phyloP scores from a whole-genome alignment of 148 eudicot species.

The Silene uniflora region DNA sequence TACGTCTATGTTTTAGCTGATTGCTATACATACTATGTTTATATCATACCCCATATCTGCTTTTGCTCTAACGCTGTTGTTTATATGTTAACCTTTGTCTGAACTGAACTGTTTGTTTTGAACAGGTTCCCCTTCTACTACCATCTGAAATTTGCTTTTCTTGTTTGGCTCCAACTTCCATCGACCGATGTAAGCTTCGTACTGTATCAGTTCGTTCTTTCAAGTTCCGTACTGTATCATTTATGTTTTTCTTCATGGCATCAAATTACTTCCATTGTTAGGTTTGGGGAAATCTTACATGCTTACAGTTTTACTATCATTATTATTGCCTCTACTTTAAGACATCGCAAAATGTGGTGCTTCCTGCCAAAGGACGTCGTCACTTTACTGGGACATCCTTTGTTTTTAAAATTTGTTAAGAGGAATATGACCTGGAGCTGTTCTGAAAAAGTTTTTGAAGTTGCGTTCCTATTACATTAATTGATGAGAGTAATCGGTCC shows the following conservation, averaged over 20 bases:
- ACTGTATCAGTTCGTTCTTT: background rate
- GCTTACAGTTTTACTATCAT: too few relatives aligned
- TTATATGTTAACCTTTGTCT: background rate
- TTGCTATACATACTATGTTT: background rate
- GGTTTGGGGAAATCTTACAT: background rate
- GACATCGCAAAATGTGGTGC: background rate
- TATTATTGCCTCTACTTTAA: background rate
- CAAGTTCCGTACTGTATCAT: background rate
- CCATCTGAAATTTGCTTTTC: slow-evolving; percentile 93
- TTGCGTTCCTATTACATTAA: background rate
- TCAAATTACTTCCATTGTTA: background rate
- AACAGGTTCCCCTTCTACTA: slow-evolving; percentile 84
- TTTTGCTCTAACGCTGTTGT: background rate
- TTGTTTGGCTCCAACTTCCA: slow-evolving; percentile 98
- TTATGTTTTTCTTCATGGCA: slow-evolving; percentile 12
- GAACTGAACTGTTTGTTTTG: slow-evolving; percentile 19
- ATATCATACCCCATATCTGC: background rate
- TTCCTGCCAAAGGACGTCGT: background rate
- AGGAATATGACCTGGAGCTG: background rate
- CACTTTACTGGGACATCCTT: background rate
- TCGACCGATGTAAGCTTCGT: slow-evolving; percentile 56
- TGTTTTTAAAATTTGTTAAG: background rate
- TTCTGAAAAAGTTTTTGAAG: background rate
- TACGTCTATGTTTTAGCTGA: background rate
- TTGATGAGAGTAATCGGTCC: background rate